phyloP scores from a whole-genome alignment of 2,329 filamentous ascomycete genomes.

The Aphanoascus verrucosus region DNA sequence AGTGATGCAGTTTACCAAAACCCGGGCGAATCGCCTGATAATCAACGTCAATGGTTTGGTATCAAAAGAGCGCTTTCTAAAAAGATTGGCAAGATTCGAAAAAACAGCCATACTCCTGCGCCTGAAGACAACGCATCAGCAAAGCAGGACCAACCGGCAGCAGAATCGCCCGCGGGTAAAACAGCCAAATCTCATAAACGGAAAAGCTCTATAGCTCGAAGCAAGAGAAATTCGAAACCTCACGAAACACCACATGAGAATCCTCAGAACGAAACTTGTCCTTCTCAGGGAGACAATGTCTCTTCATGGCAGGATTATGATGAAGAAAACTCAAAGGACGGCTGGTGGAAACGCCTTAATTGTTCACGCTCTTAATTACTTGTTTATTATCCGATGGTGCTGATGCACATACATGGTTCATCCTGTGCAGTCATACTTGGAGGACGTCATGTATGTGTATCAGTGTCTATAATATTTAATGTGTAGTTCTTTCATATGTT shows the following conservation, averaged over 20 bases:
- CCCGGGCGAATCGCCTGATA: background rate
- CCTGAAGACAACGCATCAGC: background rate
- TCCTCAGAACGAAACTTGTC: background rate
- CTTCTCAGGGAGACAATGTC: background rate
- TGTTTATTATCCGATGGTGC: background rate
- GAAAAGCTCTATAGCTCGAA: background rate
- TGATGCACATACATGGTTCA: too few relatives aligned
- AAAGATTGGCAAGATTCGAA: constrained; percentile 9
- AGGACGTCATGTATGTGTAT: too few relatives aligned
- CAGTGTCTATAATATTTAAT: too few relatives aligned
- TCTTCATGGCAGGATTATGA: background rate
- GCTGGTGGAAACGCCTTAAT: constrained; percentile 10
- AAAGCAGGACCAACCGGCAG: background rate
- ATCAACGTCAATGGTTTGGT: constrained; percentile 12
- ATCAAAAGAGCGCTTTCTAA: constrained; percentile 13
- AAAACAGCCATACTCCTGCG: constrained; percentile 6
- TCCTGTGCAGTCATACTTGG: too few relatives aligned
- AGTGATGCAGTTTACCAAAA: constrained; percentile 9
- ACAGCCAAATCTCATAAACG: background rate
- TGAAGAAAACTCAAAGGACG: background rate
- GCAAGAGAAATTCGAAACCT: background rate
- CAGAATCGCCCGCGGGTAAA: background rate
- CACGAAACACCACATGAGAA: background rate
- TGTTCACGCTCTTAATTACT: constrained; percentile 4
- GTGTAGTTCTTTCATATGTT: too few relatives aligned